A percentile compares a stretch with the other conserved stretches of the same genome.
Conservation (phyloP, 257 asterid species). For the Eucommia ulmoides region DNA sequence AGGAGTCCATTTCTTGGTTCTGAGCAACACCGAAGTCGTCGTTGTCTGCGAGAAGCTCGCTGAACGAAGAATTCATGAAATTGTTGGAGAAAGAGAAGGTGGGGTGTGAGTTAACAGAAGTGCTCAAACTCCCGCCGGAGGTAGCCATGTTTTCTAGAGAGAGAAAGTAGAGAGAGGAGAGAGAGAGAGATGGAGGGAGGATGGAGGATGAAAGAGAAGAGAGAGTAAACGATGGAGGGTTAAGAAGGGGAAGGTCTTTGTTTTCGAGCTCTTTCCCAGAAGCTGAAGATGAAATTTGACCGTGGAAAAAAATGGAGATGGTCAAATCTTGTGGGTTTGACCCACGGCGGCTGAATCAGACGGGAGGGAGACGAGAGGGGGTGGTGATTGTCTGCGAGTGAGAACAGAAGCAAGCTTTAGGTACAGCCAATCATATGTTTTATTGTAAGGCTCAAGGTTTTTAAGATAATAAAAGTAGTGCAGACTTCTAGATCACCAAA, state of each 20-base stretch:
- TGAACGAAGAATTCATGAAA: slow-evolving; percentile 24
- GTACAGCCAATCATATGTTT: background rate
- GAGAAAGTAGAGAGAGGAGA: slow-evolving; percentile 1
- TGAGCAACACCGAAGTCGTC: background rate
- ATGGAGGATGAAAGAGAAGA: background rate
- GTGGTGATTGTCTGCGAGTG: background rate
- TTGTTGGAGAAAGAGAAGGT: slow-evolving; percentile 14
- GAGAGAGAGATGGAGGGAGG: background rate
- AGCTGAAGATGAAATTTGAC: slow-evolving; percentile 4
- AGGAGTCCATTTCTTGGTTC: slow-evolving; percentile 10
- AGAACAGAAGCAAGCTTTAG: background rate
- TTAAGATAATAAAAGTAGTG: no score
- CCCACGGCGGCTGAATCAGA: slow-evolving; percentile 8
- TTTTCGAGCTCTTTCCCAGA: slow-evolving; percentile 1
- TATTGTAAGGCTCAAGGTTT: background rate
- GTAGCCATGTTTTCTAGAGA: slow-evolving; percentile 12
- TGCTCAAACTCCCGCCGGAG: slow-evolving; percentile 22
- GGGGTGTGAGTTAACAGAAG: slow-evolving; percentile 12
- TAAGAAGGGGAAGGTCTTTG: background rate
- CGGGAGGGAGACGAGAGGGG: background rate
- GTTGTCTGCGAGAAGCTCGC: slow-evolving; percentile 18
- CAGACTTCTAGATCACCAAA: background rate
- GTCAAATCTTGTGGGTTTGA: slow-evolving; percentile 10
- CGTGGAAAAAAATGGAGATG: slow-evolving; percentile 5
- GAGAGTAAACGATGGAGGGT: background rate